Evolutionary conservation across 225 moss, liverwort and hornwort species (phyloP), one percentile per base, ranked within the genome.

Genomic region (Asterella californica): DNA sequence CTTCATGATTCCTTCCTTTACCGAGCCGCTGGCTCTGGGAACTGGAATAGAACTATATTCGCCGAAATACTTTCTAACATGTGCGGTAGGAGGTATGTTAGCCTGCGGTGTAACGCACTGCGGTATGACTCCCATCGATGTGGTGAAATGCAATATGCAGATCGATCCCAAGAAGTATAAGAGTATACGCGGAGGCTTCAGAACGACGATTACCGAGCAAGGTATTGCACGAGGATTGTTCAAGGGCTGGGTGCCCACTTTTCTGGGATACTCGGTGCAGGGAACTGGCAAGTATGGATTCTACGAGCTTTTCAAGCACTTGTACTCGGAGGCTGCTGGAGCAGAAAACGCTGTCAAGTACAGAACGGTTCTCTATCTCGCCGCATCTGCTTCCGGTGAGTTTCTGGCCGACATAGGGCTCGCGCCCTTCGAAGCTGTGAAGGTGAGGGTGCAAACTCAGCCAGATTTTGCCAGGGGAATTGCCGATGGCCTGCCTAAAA

Each of bases 91-190:
- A 19, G 96, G 96, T 6, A 52, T 94, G 45, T 65, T 94, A 0
- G 92, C 94, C 77, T 96, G 96, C 74, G 96, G 96, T 19, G 4
- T 91, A 3, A 96, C 96, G 0, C 96, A 96, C 86, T 87, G 91
- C 9, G 64, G 25, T 1, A 81, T 96, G 60, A 96, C 96, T 0
- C 96, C 96, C 0, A 75, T 94, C 10, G 96, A 96, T 76, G 96
- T 96, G 0, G 92, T 96, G 72, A 96, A 96, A 79, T 96, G 96
- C 88, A 96, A 96, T 81, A 96, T 96, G 96, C 96, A 96, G 80
- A 96, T 94, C 64, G 96, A 94, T 46, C 91, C 92, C 1, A 79
- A 74, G 55, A 94, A 91, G 84, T 96, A 94, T 78, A 89, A 81
- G 0, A 86, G 73, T 81, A 70, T 92, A 17, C 0, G 29, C 0